phyloP scores from a whole-genome alignment of 345 rosid species.

The Lumnitzera littorea region DNA sequence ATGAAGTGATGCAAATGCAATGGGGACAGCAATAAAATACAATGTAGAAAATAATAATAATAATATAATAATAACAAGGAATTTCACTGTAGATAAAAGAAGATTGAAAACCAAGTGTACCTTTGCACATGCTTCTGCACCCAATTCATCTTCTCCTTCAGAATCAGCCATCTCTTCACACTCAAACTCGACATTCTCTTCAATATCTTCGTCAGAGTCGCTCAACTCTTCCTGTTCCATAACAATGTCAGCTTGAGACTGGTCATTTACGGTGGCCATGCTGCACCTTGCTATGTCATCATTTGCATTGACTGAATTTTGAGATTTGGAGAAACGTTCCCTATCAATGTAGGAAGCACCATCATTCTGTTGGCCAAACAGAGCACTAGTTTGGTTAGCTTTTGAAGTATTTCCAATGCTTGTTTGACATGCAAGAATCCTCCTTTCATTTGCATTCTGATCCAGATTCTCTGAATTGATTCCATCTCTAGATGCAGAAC shows the following conservation, averaged over 20 bases:
- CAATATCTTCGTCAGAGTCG: slow-evolving; percentile 86
- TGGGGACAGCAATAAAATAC: too few relatives aligned
- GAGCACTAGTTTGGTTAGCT: slow-evolving; percentile 13
- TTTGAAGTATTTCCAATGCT: slow-evolving; percentile 16
- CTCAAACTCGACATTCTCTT: slow-evolving; percentile 94
- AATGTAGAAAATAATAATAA: too few relatives aligned
- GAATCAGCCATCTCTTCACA: slow-evolving; percentile 99
- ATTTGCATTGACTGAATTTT: slow-evolving; percentile 19
- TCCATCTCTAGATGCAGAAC: slow-evolving; percentile 40
- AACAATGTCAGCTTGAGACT: slow-evolving; percentile 70
- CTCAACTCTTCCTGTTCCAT: slow-evolving; percentile 99
- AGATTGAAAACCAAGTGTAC: slow-evolving; percentile 32
- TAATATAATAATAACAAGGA: not conserved
- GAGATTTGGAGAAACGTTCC: slow-evolving; percentile 22
- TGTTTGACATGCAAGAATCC: slow-evolving; percentile 6
- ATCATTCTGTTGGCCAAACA: slow-evolving; percentile 12
- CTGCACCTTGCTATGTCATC: slow-evolving; percentile 22
- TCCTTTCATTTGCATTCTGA: slow-evolving; percentile 19
- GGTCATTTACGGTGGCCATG: slow-evolving; percentile 38
- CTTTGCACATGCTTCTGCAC: slow-evolving; percentile 30
- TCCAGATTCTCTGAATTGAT: slow-evolving; percentile 24
- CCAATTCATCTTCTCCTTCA: slow-evolving; percentile 72
- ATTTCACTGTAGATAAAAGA: slow-evolving; percentile 3
- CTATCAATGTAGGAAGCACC: slow-evolving; percentile 9
- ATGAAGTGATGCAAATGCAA: too few relatives aligned